Conservation (phyloP, 371 early-diverging fungal genomes). For the Mortierella sp. region DNA sequence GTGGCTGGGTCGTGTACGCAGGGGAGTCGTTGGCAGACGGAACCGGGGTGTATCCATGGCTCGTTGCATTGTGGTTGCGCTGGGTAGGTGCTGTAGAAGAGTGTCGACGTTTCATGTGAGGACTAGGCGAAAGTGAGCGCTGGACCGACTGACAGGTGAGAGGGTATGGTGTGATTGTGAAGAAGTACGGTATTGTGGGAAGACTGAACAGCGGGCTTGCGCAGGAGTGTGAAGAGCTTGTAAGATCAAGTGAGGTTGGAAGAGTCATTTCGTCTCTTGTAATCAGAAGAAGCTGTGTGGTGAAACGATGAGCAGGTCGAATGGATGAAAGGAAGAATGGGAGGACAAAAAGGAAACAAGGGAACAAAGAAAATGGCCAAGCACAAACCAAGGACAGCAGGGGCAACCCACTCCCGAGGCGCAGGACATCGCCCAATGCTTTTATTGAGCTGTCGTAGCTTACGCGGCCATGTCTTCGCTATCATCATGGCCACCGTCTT, state of each 20-base stretch:
- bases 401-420: too few species aligned
- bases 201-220: constrained; percentile 22
- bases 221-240: constrained; percentile 1
- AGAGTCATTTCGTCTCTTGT: constrained; percentile 11
- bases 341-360: too few species aligned
- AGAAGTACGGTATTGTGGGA: constrained; percentile 44
- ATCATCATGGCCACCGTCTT: neutral
- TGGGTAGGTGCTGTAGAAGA: neutral
- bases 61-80: constrained; percentile 1
- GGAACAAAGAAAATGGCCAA: too few species aligned
- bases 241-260: constrained; percentile 1
- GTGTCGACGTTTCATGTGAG: constrained; percentile 30
- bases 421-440: too few species aligned
- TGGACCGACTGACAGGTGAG: constrained; percentile 20
- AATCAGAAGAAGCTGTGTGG: too few species aligned
- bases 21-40: neutral
- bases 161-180: constrained; percentile 43
- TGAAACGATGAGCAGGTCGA: neutral
- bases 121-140: neutral
- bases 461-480: too few species aligned
- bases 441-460: too few species aligned
- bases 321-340: neutral
- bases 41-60: neutral
- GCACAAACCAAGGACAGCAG: too few species aligned
- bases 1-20: neutral